Percentiles rank a stretch among this genome's conserved stretches.
phyloP scores from a whole-genome alignment of 257 asterid genomes.

The Oldenlandia corymbosa region DNA sequence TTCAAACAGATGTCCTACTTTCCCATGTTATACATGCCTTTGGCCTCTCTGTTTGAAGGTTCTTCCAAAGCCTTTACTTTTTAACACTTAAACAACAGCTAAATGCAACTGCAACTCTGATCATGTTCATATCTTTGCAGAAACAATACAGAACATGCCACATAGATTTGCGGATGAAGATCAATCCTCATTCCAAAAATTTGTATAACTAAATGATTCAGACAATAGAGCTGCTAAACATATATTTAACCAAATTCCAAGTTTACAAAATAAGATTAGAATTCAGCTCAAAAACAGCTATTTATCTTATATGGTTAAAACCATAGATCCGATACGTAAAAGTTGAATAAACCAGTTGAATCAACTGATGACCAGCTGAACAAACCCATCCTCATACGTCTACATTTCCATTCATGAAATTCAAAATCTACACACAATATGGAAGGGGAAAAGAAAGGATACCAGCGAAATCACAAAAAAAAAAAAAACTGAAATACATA shows the following conservation, averaged over 20 bases:
- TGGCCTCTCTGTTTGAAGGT: not conserved
- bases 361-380: not conserved
- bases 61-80: not conserved
- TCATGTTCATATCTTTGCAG: not conserved
- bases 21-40: not conserved
- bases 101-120: not conserved
- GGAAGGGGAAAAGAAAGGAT: no score
- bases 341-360: not conserved
- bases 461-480: not conserved
- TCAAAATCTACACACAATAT: not conserved
- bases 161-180: not conserved
- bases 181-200: not conserved
- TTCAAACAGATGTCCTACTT: not conserved
- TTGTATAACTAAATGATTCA: not conserved
- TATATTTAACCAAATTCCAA: not conserved
- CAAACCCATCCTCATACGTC: not conserved
- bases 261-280: no score
- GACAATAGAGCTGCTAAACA: not conserved
- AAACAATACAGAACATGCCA: not conserved
- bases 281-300: not conserved
- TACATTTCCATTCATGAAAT: not conserved
- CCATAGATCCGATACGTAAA: slow-evolving; percentile 12
- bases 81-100: not conserved
- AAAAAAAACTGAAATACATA: not conserved
- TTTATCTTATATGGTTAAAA: not conserved